These are phyloP conservation scores for Cryptococcus wingfieldii DNA, from an alignment of 1,284 basidiomycete genomes.

Conservation along the genomic window DNA sequence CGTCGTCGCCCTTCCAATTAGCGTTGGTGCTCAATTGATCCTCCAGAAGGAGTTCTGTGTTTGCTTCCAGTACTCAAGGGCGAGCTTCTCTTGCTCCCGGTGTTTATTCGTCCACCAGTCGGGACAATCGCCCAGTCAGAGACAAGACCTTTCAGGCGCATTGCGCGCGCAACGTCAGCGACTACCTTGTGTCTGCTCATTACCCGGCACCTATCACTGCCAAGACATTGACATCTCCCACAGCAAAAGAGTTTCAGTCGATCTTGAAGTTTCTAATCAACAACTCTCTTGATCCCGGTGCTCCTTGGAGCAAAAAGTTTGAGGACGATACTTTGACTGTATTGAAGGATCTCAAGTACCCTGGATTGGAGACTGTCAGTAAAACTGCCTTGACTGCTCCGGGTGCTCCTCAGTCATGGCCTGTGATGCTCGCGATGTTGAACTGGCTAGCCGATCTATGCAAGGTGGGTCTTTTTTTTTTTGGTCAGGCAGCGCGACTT, in stretches of 20 bases:
- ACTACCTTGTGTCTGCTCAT: constrained; percentile 61
- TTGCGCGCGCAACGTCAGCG: constrained; percentile 68
- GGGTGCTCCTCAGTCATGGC: constrained; percentile 80
- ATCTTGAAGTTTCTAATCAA: constrained; percentile 72
- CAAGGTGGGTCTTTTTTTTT: constrained; percentile 53
- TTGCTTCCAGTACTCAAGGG: constrained; percentile 55
- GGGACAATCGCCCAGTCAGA: constrained; percentile 70
- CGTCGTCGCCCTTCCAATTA: neutral
- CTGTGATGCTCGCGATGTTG: constrained; percentile 69
- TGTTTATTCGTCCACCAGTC: constrained; percentile 55
- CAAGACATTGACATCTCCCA: constrained; percentile 65
- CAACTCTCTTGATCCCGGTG: constrained; percentile 63
- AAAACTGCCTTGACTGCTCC: constrained; percentile 78
- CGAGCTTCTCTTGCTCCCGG: constrained; percentile 46
- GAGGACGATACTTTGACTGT: constrained; percentile 72
- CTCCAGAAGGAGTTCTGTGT: constrained; percentile 50
- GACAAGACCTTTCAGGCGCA: constrained; percentile 65
- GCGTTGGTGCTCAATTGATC: constrained; percentile 4
- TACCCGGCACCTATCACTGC: constrained; percentile 59
- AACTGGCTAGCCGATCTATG: constrained; percentile 79
- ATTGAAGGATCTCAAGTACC: constrained; percentile 70
- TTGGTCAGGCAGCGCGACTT: neutral
- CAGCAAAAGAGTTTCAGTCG: constrained; percentile 71
- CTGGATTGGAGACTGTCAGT: constrained; percentile 66
- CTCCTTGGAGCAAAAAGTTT: constrained; percentile 57